phyloP scores from a whole-genome alignment of 345 rosid genomes.

The Populus davidiana region DNA sequence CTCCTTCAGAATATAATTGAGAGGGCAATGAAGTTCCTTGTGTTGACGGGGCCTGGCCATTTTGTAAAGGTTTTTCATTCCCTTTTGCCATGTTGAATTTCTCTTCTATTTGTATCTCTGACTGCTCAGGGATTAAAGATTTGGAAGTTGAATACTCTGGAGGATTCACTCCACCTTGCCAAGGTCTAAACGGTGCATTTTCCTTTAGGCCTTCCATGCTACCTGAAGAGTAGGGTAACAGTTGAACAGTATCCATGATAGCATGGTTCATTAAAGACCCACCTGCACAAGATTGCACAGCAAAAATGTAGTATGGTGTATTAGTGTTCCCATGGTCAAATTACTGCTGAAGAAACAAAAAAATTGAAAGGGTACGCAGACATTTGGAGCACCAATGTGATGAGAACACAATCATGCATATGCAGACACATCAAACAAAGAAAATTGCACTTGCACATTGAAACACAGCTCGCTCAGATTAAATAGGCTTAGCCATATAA shows the following conservation, averaged over 20 bases:
- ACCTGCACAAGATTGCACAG: neutral
- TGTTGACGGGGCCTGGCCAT: neutral
- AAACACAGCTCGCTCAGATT: neutral
- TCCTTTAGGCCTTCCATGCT: neutral
- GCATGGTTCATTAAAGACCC: neutral
- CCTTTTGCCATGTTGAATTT: neutral
- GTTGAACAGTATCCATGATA: neutral
- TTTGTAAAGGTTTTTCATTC: neutral
- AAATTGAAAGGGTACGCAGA: neutral
- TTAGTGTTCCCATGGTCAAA: neutral
- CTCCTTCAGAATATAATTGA: neutral
- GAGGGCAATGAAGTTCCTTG: slow-evolving; percentile 5
- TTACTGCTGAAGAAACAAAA: neutral
- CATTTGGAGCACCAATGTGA: neutral
- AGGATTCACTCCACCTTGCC: neutral
- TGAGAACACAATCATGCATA: neutral
- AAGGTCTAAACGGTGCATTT: neutral
- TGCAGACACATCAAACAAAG: neutral
- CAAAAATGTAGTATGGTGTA: neutral
- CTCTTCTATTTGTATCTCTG: neutral
- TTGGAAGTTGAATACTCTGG: neutral
- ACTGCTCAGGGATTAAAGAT: neutral
- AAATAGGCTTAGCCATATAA: neutral
- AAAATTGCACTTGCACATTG: neutral
- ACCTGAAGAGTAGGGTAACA: neutral